Evolutionary conservation across 805 yeast genomes (phyloP).

Genomic region (Yamadazyma nakazawae): DNA sequence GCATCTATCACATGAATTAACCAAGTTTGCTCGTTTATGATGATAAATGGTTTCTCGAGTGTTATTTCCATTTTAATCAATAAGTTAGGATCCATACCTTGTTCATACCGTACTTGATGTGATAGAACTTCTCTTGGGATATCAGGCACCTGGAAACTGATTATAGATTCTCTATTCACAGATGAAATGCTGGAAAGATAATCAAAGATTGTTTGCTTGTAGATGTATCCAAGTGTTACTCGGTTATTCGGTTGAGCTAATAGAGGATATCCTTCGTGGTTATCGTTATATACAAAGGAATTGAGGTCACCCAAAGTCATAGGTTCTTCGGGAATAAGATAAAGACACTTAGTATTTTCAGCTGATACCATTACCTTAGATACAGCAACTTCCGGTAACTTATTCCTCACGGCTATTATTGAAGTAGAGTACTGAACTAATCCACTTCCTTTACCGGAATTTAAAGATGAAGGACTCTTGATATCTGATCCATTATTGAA

Average conservation of each 20-base stretch:
- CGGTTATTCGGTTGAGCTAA: constrained; percentile 25
- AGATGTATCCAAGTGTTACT: constrained; percentile 31
- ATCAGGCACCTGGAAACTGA: constrained; percentile 22
- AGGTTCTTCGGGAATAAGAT: constrained; percentile 22
- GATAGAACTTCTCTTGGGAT: constrained; percentile 19
- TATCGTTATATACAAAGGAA: constrained; percentile 26
- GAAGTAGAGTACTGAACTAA: constrained; percentile 29
- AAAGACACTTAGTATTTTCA: constrained; percentile 24
- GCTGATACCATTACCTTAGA: constrained; percentile 30
- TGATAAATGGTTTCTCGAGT: constrained; percentile 22
- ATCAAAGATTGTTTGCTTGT: constrained; percentile 17
- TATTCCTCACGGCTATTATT: constrained; percentile 24
- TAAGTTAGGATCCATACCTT: constrained; percentile 5
- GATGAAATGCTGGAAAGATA: background rate
- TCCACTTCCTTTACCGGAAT: constrained; percentile 40
- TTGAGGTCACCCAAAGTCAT: constrained; percentile 21
- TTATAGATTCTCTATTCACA: constrained; percentile 4
- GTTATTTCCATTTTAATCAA: constrained; percentile 15
- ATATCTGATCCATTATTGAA: constrained; percentile 22
- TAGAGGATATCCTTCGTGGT: constrained; percentile 43
- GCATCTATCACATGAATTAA: constrained; percentile 31
- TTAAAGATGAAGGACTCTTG: constrained; percentile 9
- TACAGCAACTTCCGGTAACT: constrained; percentile 31
- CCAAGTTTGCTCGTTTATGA: constrained; percentile 30
- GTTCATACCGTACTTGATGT: constrained; percentile 24